Base-by-base conservation (phyloP, 2,329 filamentous ascomycete genomes). In the Claviceps pusilla region DNA sequence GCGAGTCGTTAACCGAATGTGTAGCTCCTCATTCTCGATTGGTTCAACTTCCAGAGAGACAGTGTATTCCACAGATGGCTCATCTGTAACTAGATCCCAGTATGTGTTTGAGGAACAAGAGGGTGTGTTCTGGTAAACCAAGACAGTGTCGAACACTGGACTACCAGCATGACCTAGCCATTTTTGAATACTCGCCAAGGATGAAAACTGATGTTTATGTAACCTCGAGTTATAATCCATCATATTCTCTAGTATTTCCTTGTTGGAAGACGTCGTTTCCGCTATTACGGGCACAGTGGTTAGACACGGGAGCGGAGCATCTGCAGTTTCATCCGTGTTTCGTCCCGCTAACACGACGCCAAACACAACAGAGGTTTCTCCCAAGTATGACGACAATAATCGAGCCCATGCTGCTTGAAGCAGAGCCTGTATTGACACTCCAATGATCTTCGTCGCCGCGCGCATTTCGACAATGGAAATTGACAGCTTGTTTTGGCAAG, bases 291-390 rank as follows among this genome's bases (percentile, higher is more conserved):
- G 91, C 2, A 95, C 67, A 0, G 89, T 95, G 0, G 84, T 83
- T 54, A 96, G 80, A 63, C 86, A 91, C 0, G 91, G 90, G 52
- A 96, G 87, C 0, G 80, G 75, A 4, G 78, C 76, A 6, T 74
- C 64, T 19, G 77, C 73, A 0, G 82, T 79, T n/a, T 75, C 71
- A 4, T 83, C 76, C 0, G 76, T 75, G 3, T 77, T 81, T 39
- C 89, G 76, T 1, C 89, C 89, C 9, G 90, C 90, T 7, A 95
- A 73, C 0, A 90, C 87, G 14, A 86, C 75, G 0, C 90, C 91
- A 64, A 93, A 95, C 0, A 84, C 83, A 0, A 93, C 82, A 6
- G 76, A 76, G 3, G 71, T 63, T 63, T 95, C 89, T 1, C 89
- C 89, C 14, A 83, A 76, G 61, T 95, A 95, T 0, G 83, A 79